Conservation (phyloP, 1,139 yeast genomes). For the Taiozyma sp. region DNA sequence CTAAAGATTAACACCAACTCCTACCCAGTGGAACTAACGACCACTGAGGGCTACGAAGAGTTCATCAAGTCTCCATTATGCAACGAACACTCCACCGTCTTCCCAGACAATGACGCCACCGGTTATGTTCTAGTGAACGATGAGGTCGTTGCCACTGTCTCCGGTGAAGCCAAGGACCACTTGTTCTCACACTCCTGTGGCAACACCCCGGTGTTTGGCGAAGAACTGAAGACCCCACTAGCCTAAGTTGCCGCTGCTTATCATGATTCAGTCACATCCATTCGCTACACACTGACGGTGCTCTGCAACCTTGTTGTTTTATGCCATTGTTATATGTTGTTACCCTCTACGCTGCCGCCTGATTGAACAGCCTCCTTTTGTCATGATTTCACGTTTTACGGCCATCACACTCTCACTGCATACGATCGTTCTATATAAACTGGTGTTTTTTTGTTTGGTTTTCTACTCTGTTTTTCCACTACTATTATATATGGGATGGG, state of each 20-base stretch:
- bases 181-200: constrained; percentile 1
- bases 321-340: not conserved
- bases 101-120: constrained; percentile 21
- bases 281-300: not conserved
- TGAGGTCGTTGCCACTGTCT: constrained; percentile 29
- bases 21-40: constrained; percentile 30
- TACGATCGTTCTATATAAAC: not conserved
- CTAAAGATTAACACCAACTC: constrained; percentile 5
- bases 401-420: not conserved
- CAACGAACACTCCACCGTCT: constrained; percentile 22
- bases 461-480: not conserved
- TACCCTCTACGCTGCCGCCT: not conserved
- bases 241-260: not conserved
- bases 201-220: not conserved
- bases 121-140: constrained; percentile 28
- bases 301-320: too few relatives aligned
- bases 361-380: not conserved
- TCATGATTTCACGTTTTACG: not conserved
- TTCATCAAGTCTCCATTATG: constrained; percentile 22
- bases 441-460: not conserved
- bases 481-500: not conserved
- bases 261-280: not conserved
- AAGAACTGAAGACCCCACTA: not conserved
- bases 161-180: constrained; percentile 25
- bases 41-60: constrained; percentile 29